Base-by-base conservation (phyloP, 2,329 filamentous ascomycete genomes). In the Huntiella abstrusa region DNA sequence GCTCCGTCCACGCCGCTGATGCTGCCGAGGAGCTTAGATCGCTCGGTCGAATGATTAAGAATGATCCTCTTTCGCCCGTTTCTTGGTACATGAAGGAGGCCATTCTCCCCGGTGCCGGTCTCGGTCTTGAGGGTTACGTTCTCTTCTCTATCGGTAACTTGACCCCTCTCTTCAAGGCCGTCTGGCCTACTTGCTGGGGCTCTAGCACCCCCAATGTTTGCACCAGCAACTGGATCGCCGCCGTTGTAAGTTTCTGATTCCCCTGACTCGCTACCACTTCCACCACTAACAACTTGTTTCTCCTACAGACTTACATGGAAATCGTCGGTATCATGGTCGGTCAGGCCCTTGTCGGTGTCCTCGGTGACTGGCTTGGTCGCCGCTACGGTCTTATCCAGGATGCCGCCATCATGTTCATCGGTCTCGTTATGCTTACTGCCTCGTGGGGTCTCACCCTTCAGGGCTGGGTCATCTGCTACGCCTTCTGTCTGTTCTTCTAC, bases 401-500 rank as follows among this genome's bases (percentile, higher is more conserved):
- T 63, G 88, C 88, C 38, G 53, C 62, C 51, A 87, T 96, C 69
- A 96, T 96, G 88, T 84, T 95, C 54, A 56, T 94, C 55, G 88
- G 88, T 67, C 71, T 96, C 15, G 57, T 94, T 56, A 91, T 95
- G 82, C 72, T 96, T 48, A 92, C 83, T 42, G 83, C 84, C 50
- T 81, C 82, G 17, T 96, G 88, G 88, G 88, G 87, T 51, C 64
- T 81, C 32, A 84, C 75, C 33, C 70, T 92, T 43, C 79, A 96
- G 57, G 87, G 87, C 55, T 96, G 88, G 88, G 83, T 96, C 49
- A 93, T 95, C 58, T 94, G 86, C 71, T 96, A 96, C 60, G 83
- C 81, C 51, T 93, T 83, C 82, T 84, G 84, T 35, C 73, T 96
- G 34, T 94, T 95, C 70, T 83, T 96, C 67, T 67, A 67, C 57